These are phyloP conservation scores for Artemisia tridentata DNA, from an alignment of 129 eudicot genomes.

Conservation along the genomic window DNA sequence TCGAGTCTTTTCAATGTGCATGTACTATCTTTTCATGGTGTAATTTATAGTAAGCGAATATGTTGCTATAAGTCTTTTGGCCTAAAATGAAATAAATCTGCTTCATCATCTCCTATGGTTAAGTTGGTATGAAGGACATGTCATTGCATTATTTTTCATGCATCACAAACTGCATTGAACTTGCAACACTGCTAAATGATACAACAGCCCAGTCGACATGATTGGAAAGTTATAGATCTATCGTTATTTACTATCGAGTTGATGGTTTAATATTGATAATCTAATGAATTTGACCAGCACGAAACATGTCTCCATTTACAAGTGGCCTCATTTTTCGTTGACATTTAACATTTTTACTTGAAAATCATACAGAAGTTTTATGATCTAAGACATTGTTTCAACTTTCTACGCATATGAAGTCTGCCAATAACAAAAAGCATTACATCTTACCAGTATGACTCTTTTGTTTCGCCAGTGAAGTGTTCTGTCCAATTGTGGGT, in stretches of 20 bases:
- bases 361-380: not conserved
- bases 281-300: no score
- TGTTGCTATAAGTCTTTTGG: not conserved
- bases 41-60: not conserved
- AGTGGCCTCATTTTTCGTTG: no score
- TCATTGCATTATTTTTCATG: no score
- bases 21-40: not conserved
- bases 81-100: not conserved
- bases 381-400: not conserved
- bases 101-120: not conserved
- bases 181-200: no score
- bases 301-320: no score
- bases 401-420: not conserved
- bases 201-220: no score
- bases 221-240: no score
- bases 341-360: no score
- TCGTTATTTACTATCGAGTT: no score
- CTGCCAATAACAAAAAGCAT: not conserved
- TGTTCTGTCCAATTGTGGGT: constrained; percentile 87
- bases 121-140: not conserved
- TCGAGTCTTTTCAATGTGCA: not conserved
- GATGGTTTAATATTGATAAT: no score
- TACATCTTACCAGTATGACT: constrained; percentile 1
- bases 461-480: constrained; percentile 40
- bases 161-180: no score